A percentile compares a stretch with the other conserved stretches of the same genome.
Evolutionary conservation across 108 stramenopile species (phyloP).

Genomic region (Cylindrotheca fusiformis): DNA sequence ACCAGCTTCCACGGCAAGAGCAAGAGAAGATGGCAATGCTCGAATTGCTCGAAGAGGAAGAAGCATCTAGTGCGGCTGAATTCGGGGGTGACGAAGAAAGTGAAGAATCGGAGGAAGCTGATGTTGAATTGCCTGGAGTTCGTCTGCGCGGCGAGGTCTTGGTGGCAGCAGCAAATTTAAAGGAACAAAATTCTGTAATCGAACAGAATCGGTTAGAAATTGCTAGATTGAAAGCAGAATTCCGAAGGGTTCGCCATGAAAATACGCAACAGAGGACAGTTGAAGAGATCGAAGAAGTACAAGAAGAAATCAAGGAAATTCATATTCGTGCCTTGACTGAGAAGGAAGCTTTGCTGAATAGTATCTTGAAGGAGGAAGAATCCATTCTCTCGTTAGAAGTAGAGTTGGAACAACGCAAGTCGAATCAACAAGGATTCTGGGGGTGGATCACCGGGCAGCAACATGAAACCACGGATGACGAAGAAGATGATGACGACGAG

Average conservation of each 20-base stretch:
- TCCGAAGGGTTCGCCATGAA: neutral
- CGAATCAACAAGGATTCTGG: neutral
- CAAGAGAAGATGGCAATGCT: neutral
- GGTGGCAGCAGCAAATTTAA: neutral
- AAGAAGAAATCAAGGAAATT: neutral
- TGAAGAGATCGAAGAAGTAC: neutral
- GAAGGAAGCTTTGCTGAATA: neutral
- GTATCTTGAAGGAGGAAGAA: neutral
- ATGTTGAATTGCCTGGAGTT: neutral
- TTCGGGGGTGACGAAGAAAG: neutral
- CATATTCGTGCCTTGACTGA: neutral
- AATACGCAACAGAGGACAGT: neutral
- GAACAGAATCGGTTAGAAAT: neutral
- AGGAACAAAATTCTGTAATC: neutral
- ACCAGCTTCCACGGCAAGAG: neutral
- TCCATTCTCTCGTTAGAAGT: neutral
- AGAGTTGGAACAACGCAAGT: neutral
- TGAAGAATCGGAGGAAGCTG: neutral
- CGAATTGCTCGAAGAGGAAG: neutral
- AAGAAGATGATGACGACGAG: neutral
- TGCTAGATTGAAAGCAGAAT: neutral
- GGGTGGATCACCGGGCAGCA: neutral
- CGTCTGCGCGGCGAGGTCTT: neutral
- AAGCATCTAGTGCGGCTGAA: neutral
- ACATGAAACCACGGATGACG: neutral